Base-by-base conservation (phyloP, 73 alveolate genomes). In the Blepharisma stoltei region DNA sequence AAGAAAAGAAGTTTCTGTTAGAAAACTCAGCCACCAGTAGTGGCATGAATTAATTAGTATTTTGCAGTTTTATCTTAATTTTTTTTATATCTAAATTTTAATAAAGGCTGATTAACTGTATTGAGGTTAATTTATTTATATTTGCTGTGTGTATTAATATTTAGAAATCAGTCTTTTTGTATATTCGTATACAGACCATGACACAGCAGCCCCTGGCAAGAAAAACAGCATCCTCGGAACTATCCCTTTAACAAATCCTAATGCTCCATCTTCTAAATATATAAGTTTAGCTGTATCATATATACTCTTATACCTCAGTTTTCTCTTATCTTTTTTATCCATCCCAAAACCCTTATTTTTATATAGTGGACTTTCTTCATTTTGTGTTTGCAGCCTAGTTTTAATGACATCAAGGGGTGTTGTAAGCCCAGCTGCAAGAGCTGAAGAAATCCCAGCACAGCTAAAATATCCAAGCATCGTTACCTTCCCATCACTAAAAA, bases 381-480 rank as follows among this genome's bases (percentile, higher is more conserved):
- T 73, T 76, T 84, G 87, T 21, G 95, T 88, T 70, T 93, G 85
- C 70, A 93, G 91, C 48, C 93, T 54, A 7, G 98, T 93, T 71
- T 93, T 93, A 48, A 93, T 75, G 25, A 90, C 97, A 82, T 93
- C 98, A 21, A 93, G 71, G 23, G 98, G 98, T 43, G 89, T 93
- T 9, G 96, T 90, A 54, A 85, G 70, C 18, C 86, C 68, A 8
- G 92, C 95, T 14, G 98, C 95, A 7, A 86, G 65, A 25, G 94
- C 90, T 25, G 96, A 95, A 53, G 98, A 94, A 18, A 85, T 7
- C 44, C 93, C 96, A 4, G 98, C 98, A 65, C 96, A 90, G 0
- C 81, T 41, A 71, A 93, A 93, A 67, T 90, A 89, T 75, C 87
- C 78, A 45, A 82, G 21, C 55, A 91, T 76, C 43, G 89, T 91